phyloP scores from a whole-genome alignment of 148 eudicot species.

The Cornus controversa region DNA sequence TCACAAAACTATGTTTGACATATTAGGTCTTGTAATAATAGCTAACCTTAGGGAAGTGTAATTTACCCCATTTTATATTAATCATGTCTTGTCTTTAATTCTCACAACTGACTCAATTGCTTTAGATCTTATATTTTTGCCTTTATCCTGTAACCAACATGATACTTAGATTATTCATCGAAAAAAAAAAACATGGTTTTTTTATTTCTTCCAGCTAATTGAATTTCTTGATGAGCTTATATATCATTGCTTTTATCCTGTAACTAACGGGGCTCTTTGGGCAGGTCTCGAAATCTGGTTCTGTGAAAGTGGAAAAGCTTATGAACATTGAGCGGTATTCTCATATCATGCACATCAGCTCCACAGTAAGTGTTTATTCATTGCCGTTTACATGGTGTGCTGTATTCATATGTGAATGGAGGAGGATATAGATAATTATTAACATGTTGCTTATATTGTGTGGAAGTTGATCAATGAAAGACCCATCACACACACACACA shows the following conservation, averaged over 20 bases:
- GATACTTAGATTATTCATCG: no score
- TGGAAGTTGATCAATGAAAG: not conserved
- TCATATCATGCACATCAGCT: constrained; percentile 99
- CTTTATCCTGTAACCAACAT: no score
- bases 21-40: no score
- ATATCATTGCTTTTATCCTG: not conserved
- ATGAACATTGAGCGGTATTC: constrained; percentile 96
- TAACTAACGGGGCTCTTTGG: constrained; percentile 4
- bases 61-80: no score
- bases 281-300: constrained; percentile 92
- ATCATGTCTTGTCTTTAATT: no score
- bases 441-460: not conserved
- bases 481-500: not conserved
- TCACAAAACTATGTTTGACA: no score
- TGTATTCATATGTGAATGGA: not conserved
- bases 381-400: not conserved
- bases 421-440: not conserved
- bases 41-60: no score
- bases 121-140: no score
- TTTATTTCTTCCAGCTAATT: not conserved
- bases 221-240: not conserved
- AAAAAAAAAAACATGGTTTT: no score
- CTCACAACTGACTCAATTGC: no score
- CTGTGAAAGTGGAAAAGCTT: constrained; percentile 90
- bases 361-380: constrained; percentile 63